Evolutionary conservation across 2,329 filamentous ascomycete species (phyloP).

Genomic region (Botrytis fabae): DNA sequence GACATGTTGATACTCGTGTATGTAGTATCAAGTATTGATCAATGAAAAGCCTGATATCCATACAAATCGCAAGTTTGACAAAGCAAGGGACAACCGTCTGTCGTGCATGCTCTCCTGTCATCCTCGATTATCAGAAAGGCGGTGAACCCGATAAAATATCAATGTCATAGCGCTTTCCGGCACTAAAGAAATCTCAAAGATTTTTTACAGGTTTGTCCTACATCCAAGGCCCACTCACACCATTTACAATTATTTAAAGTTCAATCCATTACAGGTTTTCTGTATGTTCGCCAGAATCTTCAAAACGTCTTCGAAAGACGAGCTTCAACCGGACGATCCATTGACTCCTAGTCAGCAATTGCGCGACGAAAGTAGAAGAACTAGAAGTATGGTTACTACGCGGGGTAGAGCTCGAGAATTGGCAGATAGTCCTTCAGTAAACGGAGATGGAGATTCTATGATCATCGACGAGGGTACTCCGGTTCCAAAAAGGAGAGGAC

Average conservation of each 20-base stretch:
- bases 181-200: slow-evolving; percentile 18
- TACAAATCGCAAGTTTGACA: background rate
- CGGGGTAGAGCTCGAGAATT: slow-evolving; percentile 25
- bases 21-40: background rate
- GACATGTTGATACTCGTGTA: background rate
- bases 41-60: background rate
- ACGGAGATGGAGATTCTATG: slow-evolving; percentile 29
- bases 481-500: slow-evolving; percentile 25
- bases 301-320: slow-evolving; percentile 32
- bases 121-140: background rate
- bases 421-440: slow-evolving; percentile 16
- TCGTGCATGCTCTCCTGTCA: background rate
- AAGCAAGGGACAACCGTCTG: background rate
- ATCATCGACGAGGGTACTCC: slow-evolving; percentile 21
- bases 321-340: slow-evolving; percentile 25
- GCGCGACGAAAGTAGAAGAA: slow-evolving; percentile 19
- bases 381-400: slow-evolving; percentile 33
- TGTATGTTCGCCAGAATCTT: slow-evolving; percentile 37
- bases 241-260: background rate
- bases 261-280: slow-evolving; percentile 10
- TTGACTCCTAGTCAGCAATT: slow-evolving; percentile 22
- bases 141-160: background rate
- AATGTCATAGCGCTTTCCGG: slow-evolving; percentile 8
- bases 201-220: slow-evolving; percentile 8
- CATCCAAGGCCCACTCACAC: background rate